phyloP scores from a whole-genome alignment of 805 yeast genomes.

The Pichia nakasei region DNA sequence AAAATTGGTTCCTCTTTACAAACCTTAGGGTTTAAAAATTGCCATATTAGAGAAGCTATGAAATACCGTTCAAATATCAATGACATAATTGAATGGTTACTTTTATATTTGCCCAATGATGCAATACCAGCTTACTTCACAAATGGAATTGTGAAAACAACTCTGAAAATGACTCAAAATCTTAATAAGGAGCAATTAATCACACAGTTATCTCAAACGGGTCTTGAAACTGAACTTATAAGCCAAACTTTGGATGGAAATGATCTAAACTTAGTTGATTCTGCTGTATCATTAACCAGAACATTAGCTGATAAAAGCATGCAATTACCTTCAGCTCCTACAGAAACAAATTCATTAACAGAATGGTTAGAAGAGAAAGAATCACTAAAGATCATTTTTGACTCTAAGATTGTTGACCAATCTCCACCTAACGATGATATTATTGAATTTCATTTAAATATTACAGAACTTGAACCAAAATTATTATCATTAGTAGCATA shows the following conservation, averaged over 20 bases:
- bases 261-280: slow-evolving; percentile 33
- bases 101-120: slow-evolving; percentile 85
- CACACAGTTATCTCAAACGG: not conserved
- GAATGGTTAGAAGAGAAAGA: slow-evolving; percentile 74
- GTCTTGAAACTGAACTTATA: not conserved
- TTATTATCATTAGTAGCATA: slow-evolving; percentile 31
- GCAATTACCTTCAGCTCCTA: slow-evolving; percentile 7
- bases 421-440: slow-evolving; percentile 31
- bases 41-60: slow-evolving; percentile 68
- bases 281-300: slow-evolving; percentile 44
- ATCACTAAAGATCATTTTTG: slow-evolving; percentile 52
- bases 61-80: slow-evolving; percentile 42
- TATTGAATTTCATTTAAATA: slow-evolving; percentile 28
- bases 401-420: slow-evolving; percentile 11
- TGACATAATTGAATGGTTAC: slow-evolving; percentile 62
- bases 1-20: slow-evolving; percentile 12
- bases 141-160: slow-evolving; percentile 19
- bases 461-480: slow-evolving; percentile 23
- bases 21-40: slow-evolving; percentile 55
- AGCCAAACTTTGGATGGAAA: not conserved
- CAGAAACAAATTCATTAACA: slow-evolving; percentile 17
- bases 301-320: slow-evolving; percentile 16
- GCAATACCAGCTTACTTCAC: slow-evolving; percentile 36
- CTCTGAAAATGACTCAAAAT: not conserved
- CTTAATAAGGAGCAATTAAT: not conserved